A percentile compares a stretch with the other conserved stretches of the same genome.
These are phyloP conservation scores for Viola pubescens DNA, from an alignment of 441 rosid species.

Conservation along the genomic window DNA sequence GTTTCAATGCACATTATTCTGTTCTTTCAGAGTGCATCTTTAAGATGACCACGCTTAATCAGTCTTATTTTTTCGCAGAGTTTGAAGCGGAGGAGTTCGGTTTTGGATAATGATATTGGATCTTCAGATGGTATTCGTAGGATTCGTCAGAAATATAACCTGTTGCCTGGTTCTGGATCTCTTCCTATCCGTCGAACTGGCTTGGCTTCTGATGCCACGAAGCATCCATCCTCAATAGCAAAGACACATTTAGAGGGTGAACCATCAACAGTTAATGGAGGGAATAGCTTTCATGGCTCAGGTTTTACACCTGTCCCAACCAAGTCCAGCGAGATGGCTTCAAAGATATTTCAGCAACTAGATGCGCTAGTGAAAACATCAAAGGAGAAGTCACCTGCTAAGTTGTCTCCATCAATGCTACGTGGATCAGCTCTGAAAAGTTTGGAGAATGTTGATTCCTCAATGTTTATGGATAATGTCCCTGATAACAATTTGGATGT, in stretches of 20 bases:
- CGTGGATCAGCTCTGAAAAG: conserved; percentile 76
- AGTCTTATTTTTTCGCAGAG: conserved; percentile 38
- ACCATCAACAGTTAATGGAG: conserved; percentile 31
- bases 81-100: conserved; percentile 70
- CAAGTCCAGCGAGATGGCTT: conserved; percentile 71
- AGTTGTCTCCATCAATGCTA: conserved; percentile 72
- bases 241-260: conserved; percentile 22
- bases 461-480: conserved; percentile 40
- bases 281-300: conserved; percentile 30
- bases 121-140: conserved; percentile 82
- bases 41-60: background rate
- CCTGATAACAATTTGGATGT: conserved; percentile 30
- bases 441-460: conserved; percentile 55
- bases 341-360: conserved; percentile 69
- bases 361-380: conserved; percentile 48
- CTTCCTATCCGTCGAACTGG: conserved; percentile 21
- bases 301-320: conserved; percentile 52
- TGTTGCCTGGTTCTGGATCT: conserved; percentile 38
- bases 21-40: background rate
- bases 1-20: too few relatives aligned
- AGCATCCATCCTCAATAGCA: conserved; percentile 23
- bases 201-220: conserved; percentile 22
- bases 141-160: conserved; percentile 77
- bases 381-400: conserved; percentile 64
- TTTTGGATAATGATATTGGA: conserved; percentile 70